Evolutionary conservation across 176 grass and related monocot species (phyloP), one percentile per base, ranked within the genome.

Genomic region (Alloteropsis semialata): DNA sequence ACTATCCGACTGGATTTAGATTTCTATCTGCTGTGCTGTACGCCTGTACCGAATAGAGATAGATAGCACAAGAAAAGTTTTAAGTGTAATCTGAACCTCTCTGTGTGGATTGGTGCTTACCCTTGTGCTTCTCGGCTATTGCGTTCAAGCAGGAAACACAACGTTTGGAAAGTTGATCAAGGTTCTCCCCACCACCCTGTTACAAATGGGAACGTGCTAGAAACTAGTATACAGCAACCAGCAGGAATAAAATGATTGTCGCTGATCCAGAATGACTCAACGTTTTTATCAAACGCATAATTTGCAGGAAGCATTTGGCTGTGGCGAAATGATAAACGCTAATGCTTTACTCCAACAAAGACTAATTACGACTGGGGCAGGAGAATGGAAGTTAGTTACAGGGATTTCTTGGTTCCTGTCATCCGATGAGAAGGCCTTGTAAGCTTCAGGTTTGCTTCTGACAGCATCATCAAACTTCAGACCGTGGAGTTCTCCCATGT

Each of bases 181-280:
- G 76, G 77, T 89, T 91, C 72, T 91, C 92, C 45, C 92, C 92
- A 78, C 83, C 92, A 82, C 94, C 91, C 94, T 97, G 30, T n/a
- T n/a, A n/a, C n/a, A n/a, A n/a, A n/a, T n/a, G n/a, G n/a, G n/a
- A n/a, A n/a, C n/a, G n/a, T n/a, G n/a, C n/a, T n/a, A n/a, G n/a
- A n/a, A n/a, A n/a, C n/a, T n/a, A n/a, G n/a, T n/a, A n/a, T n/a
- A n/a, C n/a, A n/a, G n/a, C n/a, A n/a, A n/a, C n/a, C n/a, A n/a
- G n/a, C n/a, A n/a, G n/a, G n/a, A n/a, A n/a, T n/a, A n/a, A n/a
- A n/a, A n/a, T n/a, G n/a, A n/a, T n/a, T n/a, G n/a, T n/a, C n/a
- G n/a, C n/a, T n/a, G n/a, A n/a, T n/a, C n/a, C n/a, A n/a, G n/a
- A n/a, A n/a, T n/a, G n/a, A n/a, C n/a, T n/a, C n/a, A n/a, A n/a